Base-by-base conservation (phyloP, 1,284 basidiomycete species). In the Porodaedalea pini region DNA sequence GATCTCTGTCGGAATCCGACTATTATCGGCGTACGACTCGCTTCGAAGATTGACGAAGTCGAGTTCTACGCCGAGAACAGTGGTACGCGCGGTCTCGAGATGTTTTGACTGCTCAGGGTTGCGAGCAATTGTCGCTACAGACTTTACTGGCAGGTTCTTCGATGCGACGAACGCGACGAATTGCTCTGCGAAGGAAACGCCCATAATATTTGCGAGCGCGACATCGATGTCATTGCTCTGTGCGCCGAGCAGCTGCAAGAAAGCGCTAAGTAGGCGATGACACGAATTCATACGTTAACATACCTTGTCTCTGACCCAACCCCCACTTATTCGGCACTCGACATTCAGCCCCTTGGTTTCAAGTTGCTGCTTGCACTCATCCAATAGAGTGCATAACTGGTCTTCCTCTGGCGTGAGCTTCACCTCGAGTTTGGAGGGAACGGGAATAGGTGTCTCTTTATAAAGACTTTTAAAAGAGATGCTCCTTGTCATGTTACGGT, bases 31-130 rank as follows among this genome's bases (percentile, higher is more conserved):
- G 71, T 99, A 99, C 63, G 90, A 93, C 71, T 98, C 97, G 61
- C 87, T 92, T 58, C 97, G 78, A 48, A 99, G 76, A 68, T 98
- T 98, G 10, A 99, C 97, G 66, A 98, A 89, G 71, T 99, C 97
- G 53, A 99, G 78, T 58, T 94, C 92, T 47, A 92, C 75, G 2
- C 84, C 94, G 50, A 94, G 78, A 25, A 99, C 77, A 31, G 81
- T 84, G 31, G 94, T 90, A n/a, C 89, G 90, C 0, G 94, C 96
- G 0, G 97, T 98, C 73, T 99, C 96, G 34, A 99, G 80, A 72
- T 98, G 97, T 71, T 99, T 99, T 56, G 92, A 96, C 74, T 99
- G 97, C 48, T 96, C 93, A 0, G 97, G 96, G 67, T 99, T 98
- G 61, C 89, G 88, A 54, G 91, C 92, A 58, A 99, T 94, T 67